Evolutionary conservation across 2,329 filamentous ascomycete genomes (phyloP).

Genomic region (Xylariaceae sp.): DNA sequence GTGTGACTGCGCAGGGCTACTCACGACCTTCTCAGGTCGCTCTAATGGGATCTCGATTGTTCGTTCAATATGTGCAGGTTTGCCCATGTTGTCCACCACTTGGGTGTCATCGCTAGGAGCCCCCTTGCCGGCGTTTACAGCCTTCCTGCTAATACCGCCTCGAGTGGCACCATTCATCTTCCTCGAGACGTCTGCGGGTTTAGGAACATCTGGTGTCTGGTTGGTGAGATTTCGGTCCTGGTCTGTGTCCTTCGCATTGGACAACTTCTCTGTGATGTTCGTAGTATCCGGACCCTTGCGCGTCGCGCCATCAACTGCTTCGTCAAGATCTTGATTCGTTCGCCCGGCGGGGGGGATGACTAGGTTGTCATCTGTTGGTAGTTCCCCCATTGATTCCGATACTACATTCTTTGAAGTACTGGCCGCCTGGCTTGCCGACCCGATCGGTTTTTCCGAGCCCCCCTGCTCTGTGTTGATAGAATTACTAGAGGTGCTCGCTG

Average conservation of each 20-base stretch:
- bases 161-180: not conserved
- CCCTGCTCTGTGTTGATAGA: conserved; percentile 4
- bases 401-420: not conserved
- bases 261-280: not conserved
- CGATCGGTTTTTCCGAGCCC: not conserved
- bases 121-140: not conserved
- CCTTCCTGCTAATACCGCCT: not conserved
- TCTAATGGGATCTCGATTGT: conserved; percentile 38
- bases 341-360: conserved; percentile 19
- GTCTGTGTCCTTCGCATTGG: not conserved
- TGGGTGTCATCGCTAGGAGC: conserved; percentile 11
- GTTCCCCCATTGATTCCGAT: conserved; percentile 13
- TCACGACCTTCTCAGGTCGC: conserved; percentile 23
- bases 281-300: not conserved
- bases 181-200: conserved; percentile 26
- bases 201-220: not conserved
- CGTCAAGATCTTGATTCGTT: conserved; percentile 12
- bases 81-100: conserved; percentile 36
- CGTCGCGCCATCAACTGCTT: not conserved
- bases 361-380: conserved; percentile 26
- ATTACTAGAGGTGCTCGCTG: conserved; percentile 7
- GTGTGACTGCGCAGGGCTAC: conserved; percentile 13
- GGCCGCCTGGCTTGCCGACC: not conserved
- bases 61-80: conserved; percentile 35
- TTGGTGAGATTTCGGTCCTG: not conserved